Percentiles rank a stretch among this genome's conserved stretches.
Evolutionary conservation across 495 filamentous ascomycete genomes (phyloP).

Genomic region (Staphylotrichum longicolle): DNA sequence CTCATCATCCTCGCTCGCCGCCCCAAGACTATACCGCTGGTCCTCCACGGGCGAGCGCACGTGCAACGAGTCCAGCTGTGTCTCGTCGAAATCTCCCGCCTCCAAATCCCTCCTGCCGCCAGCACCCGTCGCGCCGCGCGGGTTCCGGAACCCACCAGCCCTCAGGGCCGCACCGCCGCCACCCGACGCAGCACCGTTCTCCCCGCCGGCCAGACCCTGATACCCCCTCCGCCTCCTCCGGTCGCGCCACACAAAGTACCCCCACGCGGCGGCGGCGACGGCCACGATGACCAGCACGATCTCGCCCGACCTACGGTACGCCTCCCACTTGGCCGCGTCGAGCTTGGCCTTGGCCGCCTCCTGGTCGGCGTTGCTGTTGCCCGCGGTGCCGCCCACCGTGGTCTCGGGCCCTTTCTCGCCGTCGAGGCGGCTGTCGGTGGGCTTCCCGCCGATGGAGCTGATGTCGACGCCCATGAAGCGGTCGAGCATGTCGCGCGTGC

Average conservation of each 20-base stretch:
- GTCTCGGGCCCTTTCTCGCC: constrained; percentile 85
- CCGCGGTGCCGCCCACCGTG: constrained; percentile 68
- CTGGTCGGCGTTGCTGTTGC: constrained; percentile 74
- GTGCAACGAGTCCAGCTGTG: constrained; percentile 75
- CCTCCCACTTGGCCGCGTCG: constrained; percentile 83
- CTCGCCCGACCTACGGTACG: constrained; percentile 89
- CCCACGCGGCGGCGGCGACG: constrained; percentile 74
- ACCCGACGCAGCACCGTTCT: constrained; percentile 28
- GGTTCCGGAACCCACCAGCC: background rate
- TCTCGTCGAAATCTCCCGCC: constrained; percentile 68
- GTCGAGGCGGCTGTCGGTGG: constrained; percentile 82
- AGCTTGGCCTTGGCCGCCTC: constrained; percentile 70
- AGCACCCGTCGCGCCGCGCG: background rate
- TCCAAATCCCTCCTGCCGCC: constrained; percentile 10
- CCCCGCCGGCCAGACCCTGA: constrained; percentile 46
- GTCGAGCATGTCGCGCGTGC: constrained; percentile 93
- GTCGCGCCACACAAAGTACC: constrained; percentile 80
- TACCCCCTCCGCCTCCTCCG: constrained; percentile 57
- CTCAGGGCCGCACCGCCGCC: background rate
- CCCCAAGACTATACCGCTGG: constrained; percentile 58
- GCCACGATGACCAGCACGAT: constrained; percentile 83
- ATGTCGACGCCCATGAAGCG: constrained; percentile 95
- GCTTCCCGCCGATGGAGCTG: constrained; percentile 78
- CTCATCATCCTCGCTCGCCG: constrained; percentile 40
- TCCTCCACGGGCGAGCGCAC: constrained; percentile 45